Base-by-base conservation (phyloP, 805 yeast genomes). In the Cyberlindnera japonica region DNA sequence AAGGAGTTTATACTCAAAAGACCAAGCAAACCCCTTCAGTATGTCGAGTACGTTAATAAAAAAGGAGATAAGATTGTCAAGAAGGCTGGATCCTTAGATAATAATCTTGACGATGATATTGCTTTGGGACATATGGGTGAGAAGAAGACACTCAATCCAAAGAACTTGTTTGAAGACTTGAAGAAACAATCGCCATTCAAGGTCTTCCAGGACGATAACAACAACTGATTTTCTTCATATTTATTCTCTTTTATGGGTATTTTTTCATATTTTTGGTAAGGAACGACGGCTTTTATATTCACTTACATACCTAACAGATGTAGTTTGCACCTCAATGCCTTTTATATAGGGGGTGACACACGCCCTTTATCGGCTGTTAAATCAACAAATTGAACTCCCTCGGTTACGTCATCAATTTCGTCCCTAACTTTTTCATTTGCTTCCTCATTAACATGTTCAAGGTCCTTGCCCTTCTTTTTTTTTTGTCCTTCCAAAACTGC, bases 21-120 rank as follows among this genome's bases (percentile, higher is more conserved):
- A 36, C 48, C 48, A 4, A 12, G 27, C 6, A 41, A 38, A 44
- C 42, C 48, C 52, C 14, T 56, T 49, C 43, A 47, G 40, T 33
- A 50, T 51, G 27, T 51, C 55, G 23, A 58, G 60, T n/a, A 54
- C 57, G 48, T 65, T 3, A 59, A 65, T 43, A 65, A 61, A 44
- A 55, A 50, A 31, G 69, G 70, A 7, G 56, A 61, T 9, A 59
- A 53, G n/a, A 48, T 57, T 33, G 37, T 37, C 18, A 43, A 38
- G 33, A 39, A 40, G 31, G 48, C 48, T 34, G 48, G 47, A 27
- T 22, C 41, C 17, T 34, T 36, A 25, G 40, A 36, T 6, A 31
- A 26, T 3, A 13, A n/a, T n/a, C n/a, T n/a, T 1, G 33, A 35
- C 22, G 41, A 41, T 11, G 46, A 38, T 21, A 38, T 39, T 9